Evolutionary conservation across 768 basidiomycete genomes (phyloP), one percentile per base, ranked within the genome.

Genomic region (Podaxis sp.): DNA sequence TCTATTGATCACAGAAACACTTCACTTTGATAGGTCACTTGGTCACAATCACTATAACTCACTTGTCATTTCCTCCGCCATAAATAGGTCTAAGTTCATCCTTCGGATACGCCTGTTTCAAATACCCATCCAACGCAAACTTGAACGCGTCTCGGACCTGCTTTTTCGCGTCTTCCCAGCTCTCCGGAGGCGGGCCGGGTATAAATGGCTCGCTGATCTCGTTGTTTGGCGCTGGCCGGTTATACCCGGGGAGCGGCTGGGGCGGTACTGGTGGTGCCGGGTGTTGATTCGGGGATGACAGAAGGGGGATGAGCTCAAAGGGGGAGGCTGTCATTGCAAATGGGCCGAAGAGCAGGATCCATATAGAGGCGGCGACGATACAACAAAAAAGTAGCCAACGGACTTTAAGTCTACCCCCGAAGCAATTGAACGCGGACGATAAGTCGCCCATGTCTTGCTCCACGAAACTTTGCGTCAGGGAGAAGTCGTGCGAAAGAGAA

Each of bases 101-200:
- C 40, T 75, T 73, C 4, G 82, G 80, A 49, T 76, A 80, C 2
- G 85, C 85, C 67, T 78, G 71, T 22, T 67, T 67, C 66, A 76
- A 72, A 69, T 88, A 89, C 0, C 82, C 83, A n/a, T 66, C 66
- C 69, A 82, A 84, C 3, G 85, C 84, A 71, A 84, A 81, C n/a
- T 79, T 64, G 70, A 84, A 89, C 0, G 85, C 82, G 15, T 77
- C 71, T 65, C 78, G 75, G 9, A 89, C 85, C 62, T 80, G 71
- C 17, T 77, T 73, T 53, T 82, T 80, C 27, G 84, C 72, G 5
- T 63, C 19, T 4, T 71, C 69, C 82, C 83, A 85, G 3, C 65
- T 59, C 12, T 63, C 62, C 8, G 55, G 33, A 19, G 60, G 60
- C 19, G 65, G 65, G 6, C 49, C 63, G 25, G 66, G 59, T 19